A percentile compares a stretch with the other conserved stretches of the same genome.
Conservation (phyloP, 2,329 filamentous ascomycete species). For the Acephala macrosclerotiorum region DNA sequence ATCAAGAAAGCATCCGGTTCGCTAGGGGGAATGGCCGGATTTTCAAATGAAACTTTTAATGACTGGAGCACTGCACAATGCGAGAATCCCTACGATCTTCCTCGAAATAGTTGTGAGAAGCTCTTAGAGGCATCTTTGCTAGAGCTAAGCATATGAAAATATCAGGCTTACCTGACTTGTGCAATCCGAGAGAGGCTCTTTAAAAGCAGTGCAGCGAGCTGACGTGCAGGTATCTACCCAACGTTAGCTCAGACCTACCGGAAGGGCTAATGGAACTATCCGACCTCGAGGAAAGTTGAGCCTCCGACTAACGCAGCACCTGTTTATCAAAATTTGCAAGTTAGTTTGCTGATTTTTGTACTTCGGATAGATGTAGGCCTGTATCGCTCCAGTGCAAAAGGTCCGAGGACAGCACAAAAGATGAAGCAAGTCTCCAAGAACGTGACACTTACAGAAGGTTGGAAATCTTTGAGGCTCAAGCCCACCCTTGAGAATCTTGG, state of each 20-base stretch:
- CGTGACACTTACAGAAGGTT: conserved; percentile 56
- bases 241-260: conserved; percentile 1
- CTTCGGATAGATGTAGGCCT: too few relatives aligned
- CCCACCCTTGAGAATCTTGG: conserved; percentile 56
- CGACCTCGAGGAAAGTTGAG: conserved; percentile 66
- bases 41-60: too few relatives aligned
- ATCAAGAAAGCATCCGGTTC: too few relatives aligned
- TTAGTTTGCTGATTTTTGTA: too few relatives aligned
- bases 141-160: neutral
- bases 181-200: conserved; percentile 12
- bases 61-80: too few relatives aligned
- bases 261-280: conserved; percentile 30
- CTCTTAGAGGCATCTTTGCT: neutral
- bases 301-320: conserved; percentile 63
- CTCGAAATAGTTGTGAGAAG: neutral
- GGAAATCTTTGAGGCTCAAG: conserved; percentile 65
- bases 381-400: too few relatives aligned
- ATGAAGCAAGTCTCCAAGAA: too few relatives aligned
- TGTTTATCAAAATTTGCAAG: too few relatives aligned
- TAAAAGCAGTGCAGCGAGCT: conserved; percentile 39
- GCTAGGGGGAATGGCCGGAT: too few relatives aligned
- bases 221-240: conserved; percentile 45
- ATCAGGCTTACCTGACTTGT: conserved; percentile 23
- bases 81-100: neutral
- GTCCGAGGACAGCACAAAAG: too few relatives aligned